A percentile compares a stretch with the other conserved stretches of the same genome.
These are phyloP conservation scores for Pyronema domesticum DNA, from an alignment of 495 filamentous ascomycete genomes.

Conservation along the genomic window DNA sequence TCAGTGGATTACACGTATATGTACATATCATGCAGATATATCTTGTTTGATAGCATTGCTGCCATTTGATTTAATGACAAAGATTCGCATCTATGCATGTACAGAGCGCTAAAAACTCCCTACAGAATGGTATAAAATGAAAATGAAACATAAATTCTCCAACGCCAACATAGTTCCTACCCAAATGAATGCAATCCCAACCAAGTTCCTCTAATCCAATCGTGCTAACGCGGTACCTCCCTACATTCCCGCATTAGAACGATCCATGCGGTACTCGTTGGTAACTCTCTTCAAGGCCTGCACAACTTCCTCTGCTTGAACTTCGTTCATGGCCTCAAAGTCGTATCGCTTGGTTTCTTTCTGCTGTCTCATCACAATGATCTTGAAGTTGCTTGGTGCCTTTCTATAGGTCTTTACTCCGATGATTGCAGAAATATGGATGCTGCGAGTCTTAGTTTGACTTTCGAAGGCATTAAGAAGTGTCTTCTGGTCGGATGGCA, in stretches of 20 bases:
- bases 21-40: too few relatives aligned
- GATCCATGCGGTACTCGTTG: slow-evolving; percentile 31
- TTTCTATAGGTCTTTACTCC: slow-evolving; percentile 82
- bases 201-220: too few relatives aligned
- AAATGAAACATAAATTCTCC: too few relatives aligned
- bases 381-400: slow-evolving; percentile 78
- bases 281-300: slow-evolving; percentile 64
- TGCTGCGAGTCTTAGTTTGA: slow-evolving; percentile 65
- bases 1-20: too few relatives aligned
- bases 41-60: too few relatives aligned
- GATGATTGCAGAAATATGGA: slow-evolving; percentile 81
- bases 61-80: too few relatives aligned
- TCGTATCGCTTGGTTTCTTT: slow-evolving; percentile 87
- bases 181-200: too few relatives aligned
- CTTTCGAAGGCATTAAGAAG: slow-evolving; percentile 32
- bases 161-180: too few relatives aligned
- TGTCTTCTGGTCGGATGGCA: slow-evolving; percentile 47
- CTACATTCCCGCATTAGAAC: slow-evolving; percentile 1
- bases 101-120: too few relatives aligned
- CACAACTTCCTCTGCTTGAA: slow-evolving; percentile 79
- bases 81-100: too few relatives aligned
- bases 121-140: too few relatives aligned
- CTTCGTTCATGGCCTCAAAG: slow-evolving; percentile 66
- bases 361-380: slow-evolving; percentile 20
- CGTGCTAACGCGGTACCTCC: neutral